A percentile compares a stretch with the other conserved stretches of the same genome.
phyloP scores from a whole-genome alignment of 495 filamentous ascomycete species.

The Penicillium bovifimosum region DNA sequence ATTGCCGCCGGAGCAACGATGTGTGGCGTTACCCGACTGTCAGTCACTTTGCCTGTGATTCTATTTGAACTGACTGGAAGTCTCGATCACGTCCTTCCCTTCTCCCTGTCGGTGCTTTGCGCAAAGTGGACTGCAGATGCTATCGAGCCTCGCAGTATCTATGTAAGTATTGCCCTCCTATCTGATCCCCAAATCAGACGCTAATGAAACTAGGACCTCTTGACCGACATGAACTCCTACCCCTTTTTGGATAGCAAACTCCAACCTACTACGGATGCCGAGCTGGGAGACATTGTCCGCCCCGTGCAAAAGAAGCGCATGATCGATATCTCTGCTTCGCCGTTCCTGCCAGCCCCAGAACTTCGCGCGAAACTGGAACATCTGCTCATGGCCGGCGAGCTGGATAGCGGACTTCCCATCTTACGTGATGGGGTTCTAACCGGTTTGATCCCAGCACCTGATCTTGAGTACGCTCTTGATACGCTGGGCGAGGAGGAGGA shows the following conservation, averaged over 20 bases:
- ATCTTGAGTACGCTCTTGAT: slow-evolving; percentile 91
- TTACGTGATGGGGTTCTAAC: slow-evolving; percentile 72
- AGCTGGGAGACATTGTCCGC: slow-evolving; percentile 80
- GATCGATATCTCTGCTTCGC: slow-evolving; percentile 81
- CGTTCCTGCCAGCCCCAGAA: slow-evolving; percentile 65
- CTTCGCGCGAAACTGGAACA: slow-evolving; percentile 75
- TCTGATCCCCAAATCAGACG: slow-evolving; percentile 2
- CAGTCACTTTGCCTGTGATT: slow-evolving; percentile 91
- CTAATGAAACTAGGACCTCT: slow-evolving; percentile 57
- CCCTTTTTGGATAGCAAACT: slow-evolving; percentile 93
- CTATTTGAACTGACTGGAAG: slow-evolving; percentile 94
- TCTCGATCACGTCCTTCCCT: slow-evolving; percentile 89
- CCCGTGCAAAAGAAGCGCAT: slow-evolving; percentile 65
- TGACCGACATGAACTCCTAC: slow-evolving; percentile 96
- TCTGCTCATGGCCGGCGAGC: slow-evolving; percentile 78
- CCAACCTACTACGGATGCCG: slow-evolving; percentile 78
- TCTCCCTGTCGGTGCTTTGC: slow-evolving; percentile 85
- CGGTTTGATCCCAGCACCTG: slow-evolving; percentile 88
- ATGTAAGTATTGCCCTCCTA: slow-evolving; percentile 45
- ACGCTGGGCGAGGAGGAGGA: slow-evolving; percentile 64
- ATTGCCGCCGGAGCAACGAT: slow-evolving; percentile 95
- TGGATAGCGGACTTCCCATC: slow-evolving; percentile 89
- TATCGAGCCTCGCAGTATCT: slow-evolving; percentile 90
- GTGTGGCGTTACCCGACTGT: slow-evolving; percentile 93
- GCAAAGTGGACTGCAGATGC: slow-evolving; percentile 98